Base-by-base conservation (phyloP, 2,329 filamentous ascomycete genomes). In the Trichoderma sp. region DNA sequence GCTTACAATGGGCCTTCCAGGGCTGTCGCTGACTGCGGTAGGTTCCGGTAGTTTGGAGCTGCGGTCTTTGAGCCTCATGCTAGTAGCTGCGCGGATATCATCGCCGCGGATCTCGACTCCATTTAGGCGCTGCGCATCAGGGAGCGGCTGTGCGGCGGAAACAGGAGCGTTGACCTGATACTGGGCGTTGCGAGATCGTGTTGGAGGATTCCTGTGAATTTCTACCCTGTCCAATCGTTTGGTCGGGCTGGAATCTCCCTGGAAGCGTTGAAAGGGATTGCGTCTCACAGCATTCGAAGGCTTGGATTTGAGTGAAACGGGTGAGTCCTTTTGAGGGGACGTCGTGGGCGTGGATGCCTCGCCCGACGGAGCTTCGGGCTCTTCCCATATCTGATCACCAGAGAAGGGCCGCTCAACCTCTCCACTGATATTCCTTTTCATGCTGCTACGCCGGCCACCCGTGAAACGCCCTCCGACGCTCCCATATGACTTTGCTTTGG, bases 1-100 rank as follows among this genome's bases (percentile, higher is more conserved):
- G 86, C 95, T 98, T 85, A 98, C 95, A 84, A 98, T 98, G 72
- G 95, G 95, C 78, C 95, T 89, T 75, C 93, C 93, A 75, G 92
- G 91, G 77, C 87, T 92, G 82, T 97, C 92, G 83, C 94, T 97
- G 80, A 98, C 94, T 76, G 92, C 91, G 67, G 92, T 93, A 73
- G 95, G 95, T 76, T 91, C 95, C 33, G 94, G 95, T 71, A 98
- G 85, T 78, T 92, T 96, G 69, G 89, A 82, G 80, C 94, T 97
- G 77, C 94, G 90, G 80, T 97, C 93, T 78, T 89, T 94, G 72
- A 96, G 84, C 78, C 85, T 91, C 88, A 96, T 96, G 81, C 92
- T 96, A 8, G 95, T 98, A 67, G 95, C 95, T 73, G 92, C 89
- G 70, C 93, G 89, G 73, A 98, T 96, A 70, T 98, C 95, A 62